phyloP scores from a whole-genome alignment of 495 filamentous ascomycete species.

The Podospora appendiculata region DNA sequence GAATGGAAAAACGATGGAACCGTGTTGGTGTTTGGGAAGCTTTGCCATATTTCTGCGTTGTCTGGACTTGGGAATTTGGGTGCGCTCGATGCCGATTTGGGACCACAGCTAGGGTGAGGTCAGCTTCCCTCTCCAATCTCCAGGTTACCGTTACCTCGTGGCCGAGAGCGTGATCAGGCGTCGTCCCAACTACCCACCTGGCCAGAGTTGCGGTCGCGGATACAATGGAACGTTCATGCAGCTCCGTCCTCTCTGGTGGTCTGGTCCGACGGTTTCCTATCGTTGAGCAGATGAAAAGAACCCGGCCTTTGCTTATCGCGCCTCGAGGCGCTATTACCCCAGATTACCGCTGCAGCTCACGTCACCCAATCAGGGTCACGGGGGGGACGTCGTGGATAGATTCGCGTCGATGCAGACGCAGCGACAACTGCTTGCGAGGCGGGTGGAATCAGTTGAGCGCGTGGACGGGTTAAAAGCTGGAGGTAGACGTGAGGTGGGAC shows the following conservation, averaged over 20 bases:
- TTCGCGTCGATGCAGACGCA: neutral
- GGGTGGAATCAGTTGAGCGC: neutral
- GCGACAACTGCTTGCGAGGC: neutral
- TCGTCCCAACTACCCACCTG: neutral
- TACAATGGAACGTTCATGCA: neutral
- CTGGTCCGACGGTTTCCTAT: conserved; percentile 6
- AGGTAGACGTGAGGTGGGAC: no score
- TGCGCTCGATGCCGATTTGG: no score
- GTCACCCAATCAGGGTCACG: neutral
- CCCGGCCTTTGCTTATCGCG: conserved; percentile 3
- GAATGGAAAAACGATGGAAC: no score
- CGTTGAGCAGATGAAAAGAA: neutral
- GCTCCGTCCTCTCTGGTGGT: neutral
- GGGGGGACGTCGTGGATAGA: neutral
- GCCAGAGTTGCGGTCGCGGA: neutral
- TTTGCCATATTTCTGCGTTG: no score
- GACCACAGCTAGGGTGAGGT: no score
- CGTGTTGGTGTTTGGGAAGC: no score
- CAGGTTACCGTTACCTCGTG: no score
- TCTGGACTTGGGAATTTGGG: no score
- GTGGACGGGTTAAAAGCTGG: neutral
- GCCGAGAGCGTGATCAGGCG: neutral
- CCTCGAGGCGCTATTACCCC: conserved; percentile 5
- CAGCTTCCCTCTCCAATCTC: no score
- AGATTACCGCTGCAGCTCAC: neutral